These are phyloP conservation scores for Sutorius eximius DNA, from an alignment of 1,284 basidiomycete species.

Conservation along the genomic window DNA sequence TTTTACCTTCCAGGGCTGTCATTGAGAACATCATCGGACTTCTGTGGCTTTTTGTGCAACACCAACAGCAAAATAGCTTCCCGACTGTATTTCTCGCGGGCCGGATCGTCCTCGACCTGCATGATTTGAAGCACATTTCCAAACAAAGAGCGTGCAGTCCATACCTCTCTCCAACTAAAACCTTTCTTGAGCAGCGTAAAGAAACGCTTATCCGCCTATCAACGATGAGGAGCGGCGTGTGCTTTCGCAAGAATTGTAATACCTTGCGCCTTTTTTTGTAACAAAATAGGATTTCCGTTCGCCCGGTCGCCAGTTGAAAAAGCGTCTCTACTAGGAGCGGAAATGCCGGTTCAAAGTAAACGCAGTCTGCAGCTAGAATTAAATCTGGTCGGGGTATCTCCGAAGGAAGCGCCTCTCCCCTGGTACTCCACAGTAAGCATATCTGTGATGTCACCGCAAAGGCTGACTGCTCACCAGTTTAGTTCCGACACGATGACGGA, in stretches of 20 bases:
- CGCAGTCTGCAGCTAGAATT: slow-evolving; percentile 87
- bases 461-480: slow-evolving; percentile 61
- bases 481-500: slow-evolving; percentile 66
- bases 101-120: slow-evolving; percentile 55
- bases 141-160: slow-evolving; percentile 1
- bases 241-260: not conserved
- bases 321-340: slow-evolving; percentile 85
- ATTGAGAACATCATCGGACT: not conserved
- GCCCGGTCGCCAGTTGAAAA: slow-evolving; percentile 55
- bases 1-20: not conserved
- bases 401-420: slow-evolving; percentile 54
- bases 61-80: slow-evolving; percentile 59
- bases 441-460: not conserved
- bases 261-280: slow-evolving; percentile 94
- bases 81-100: slow-evolving; percentile 47
- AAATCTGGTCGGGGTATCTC: slow-evolving; percentile 56
- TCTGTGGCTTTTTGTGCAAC: slow-evolving; percentile 35
- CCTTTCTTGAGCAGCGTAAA: slow-evolving; percentile 80
- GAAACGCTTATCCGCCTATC: slow-evolving; percentile 87
- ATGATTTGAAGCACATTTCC: not conserved
- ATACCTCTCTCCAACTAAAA: slow-evolving; percentile 76
- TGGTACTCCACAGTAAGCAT: slow-evolving; percentile 29
- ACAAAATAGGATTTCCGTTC: slow-evolving; percentile 81
- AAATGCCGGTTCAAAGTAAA: slow-evolving; percentile 95
- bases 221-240: slow-evolving; percentile 4